Conservation (phyloP, 75 land plant species). For the Cupressus sempervirens region DNA sequence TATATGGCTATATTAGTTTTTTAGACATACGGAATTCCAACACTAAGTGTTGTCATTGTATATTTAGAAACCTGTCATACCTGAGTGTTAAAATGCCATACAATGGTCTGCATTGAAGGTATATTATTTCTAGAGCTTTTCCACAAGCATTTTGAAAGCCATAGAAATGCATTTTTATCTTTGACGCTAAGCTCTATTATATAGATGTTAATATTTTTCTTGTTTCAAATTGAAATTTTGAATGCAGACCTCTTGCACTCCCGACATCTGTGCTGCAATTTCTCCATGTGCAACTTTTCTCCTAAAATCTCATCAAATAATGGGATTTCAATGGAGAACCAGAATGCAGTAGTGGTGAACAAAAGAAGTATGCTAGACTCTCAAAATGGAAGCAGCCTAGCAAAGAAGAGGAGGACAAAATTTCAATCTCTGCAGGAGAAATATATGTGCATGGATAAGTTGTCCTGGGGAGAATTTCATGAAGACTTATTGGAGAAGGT, state of each 20-base stretch:
- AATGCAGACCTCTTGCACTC: conserved; percentile 1
- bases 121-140: background rate
- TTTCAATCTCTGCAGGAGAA: background rate
- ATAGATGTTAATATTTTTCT: background rate
- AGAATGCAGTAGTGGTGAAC: background rate
- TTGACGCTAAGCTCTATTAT: background rate
- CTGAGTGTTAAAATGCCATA: background rate
- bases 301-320: background rate
- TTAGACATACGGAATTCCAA: background rate
- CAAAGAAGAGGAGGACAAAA: background rate
- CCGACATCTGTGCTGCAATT: background rate
- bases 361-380: background rate
- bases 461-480: conserved; percentile 46
- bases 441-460: background rate
- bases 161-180: background rate
- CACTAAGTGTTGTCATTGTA: background rate
- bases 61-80: background rate
- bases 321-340: conserved; percentile 7
- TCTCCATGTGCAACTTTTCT: background rate
- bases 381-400: background rate
- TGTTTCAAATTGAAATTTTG: background rate
- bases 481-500: conserved; percentile 68
- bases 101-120: background rate
- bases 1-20: background rate
- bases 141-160: background rate